Conservation (phyloP, 2,329 filamentous ascomycete genomes). For the Fusarium sp. region DNA sequence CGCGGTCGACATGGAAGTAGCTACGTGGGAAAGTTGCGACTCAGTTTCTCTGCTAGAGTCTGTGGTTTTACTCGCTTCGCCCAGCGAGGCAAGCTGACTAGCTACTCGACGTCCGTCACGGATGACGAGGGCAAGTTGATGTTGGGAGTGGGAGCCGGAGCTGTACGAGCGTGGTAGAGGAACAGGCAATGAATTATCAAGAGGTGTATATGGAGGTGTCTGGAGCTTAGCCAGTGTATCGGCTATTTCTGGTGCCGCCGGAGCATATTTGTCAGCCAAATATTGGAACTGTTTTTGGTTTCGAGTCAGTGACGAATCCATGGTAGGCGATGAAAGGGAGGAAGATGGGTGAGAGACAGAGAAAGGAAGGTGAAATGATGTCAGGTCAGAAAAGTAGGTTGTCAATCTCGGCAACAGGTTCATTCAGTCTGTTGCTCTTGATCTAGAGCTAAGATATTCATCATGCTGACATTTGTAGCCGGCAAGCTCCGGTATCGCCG, state of each 20-base stretch:
- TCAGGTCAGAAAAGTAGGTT: conserved; percentile 60
- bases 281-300: conserved; percentile 67
- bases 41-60: conserved; percentile 63
- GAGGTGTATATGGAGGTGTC: conserved; percentile 67
- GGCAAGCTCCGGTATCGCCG: conserved; percentile 48
- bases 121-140: conserved; percentile 73
- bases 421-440: conserved; percentile 72
- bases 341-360: conserved; percentile 13
- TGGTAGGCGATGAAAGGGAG: conserved; percentile 10
- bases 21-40: conserved; percentile 60
- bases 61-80: conserved; percentile 65
- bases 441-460: conserved; percentile 83
- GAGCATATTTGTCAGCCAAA: conserved; percentile 76
- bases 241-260: conserved; percentile 73
- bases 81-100: conserved; percentile 63
- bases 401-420: conserved; percentile 70
- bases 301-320: conserved; percentile 44
- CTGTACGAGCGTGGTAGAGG: conserved; percentile 66
- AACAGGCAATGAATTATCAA: conserved; percentile 64
- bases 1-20: conserved; percentile 72
- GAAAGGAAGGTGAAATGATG: conserved; percentile 20
- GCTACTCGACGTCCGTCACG: conserved; percentile 73
- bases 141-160: conserved; percentile 56
- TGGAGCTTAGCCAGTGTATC: conserved; percentile 76
- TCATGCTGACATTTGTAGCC: conserved; percentile 51